A percentile compares a stretch with the other conserved stretches of the same genome.
phyloP scores from a whole-genome alignment of 2,329 filamentous ascomycete species.

The Fusarium caatingaense region DNA sequence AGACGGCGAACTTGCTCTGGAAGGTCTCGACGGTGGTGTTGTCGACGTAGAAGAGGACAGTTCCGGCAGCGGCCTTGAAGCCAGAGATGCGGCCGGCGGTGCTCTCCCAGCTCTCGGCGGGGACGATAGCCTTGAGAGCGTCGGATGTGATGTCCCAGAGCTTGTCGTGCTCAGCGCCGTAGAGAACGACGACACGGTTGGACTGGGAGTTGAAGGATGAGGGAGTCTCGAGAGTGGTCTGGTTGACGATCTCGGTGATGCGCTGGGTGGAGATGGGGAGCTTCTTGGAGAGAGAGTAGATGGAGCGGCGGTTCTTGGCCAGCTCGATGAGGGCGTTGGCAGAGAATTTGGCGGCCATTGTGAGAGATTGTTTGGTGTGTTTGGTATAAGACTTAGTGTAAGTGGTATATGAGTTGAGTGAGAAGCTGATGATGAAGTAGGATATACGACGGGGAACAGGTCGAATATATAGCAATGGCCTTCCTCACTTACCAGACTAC shows the following conservation, averaged over 20 bases:
- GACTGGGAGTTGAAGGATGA: constrained; percentile 91
- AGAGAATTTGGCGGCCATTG: constrained; percentile 58
- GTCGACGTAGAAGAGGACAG: constrained; percentile 91
- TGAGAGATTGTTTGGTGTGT: constrained; percentile 44
- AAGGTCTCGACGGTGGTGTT: constrained; percentile 72
- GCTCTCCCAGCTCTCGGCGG: constrained; percentile 69
- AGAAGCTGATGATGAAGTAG: constrained; percentile 8
- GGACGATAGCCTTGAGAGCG: constrained; percentile 65
- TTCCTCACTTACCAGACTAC: not conserved
- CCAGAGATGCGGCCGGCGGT: constrained; percentile 58
- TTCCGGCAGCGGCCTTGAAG: constrained; percentile 81
- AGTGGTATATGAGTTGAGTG: constrained; percentile 16
- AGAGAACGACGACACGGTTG: constrained; percentile 80
- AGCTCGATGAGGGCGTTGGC: constrained; percentile 69
- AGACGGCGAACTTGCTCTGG: constrained; percentile 76
- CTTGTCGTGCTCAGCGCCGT: constrained; percentile 85
- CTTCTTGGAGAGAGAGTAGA: constrained; percentile 75
- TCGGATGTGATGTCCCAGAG: constrained; percentile 82
- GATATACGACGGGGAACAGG: not conserved
- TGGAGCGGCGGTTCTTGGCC: constrained; percentile 74
- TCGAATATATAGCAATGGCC: constrained; percentile 30
- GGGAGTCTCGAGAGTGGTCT: constrained; percentile 76
- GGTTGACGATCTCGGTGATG: constrained; percentile 73
- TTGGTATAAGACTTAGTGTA: constrained; percentile 5
- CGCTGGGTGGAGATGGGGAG: constrained; percentile 63